Evolutionary conservation across 169 alveolate species (phyloP).

Genomic region (Plasmodium cynomolgi): DNA sequence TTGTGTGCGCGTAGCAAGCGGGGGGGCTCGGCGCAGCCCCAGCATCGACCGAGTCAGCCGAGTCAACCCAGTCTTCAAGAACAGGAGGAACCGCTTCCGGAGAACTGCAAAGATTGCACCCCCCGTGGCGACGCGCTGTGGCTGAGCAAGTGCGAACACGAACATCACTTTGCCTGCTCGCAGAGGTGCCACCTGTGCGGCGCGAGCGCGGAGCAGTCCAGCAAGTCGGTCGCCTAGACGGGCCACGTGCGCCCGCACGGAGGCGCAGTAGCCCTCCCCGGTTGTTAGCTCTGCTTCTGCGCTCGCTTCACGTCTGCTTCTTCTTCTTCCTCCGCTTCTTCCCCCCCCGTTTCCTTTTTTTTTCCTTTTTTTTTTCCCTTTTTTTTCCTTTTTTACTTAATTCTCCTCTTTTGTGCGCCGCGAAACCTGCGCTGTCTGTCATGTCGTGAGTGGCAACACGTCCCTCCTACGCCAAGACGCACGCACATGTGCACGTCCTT

Average conservation of each 20-base stretch:
- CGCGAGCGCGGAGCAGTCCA: not conserved
- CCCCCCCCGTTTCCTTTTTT: too few species aligned
- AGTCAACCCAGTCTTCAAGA: not conserved
- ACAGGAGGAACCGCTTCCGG: not conserved
- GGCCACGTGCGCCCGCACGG: not conserved
- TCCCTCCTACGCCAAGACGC: not conserved
- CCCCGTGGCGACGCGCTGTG: not conserved
- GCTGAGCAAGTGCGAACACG: conserved; percentile 40
- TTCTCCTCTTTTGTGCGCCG: not conserved
- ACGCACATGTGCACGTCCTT: not conserved
- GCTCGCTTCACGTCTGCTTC: too few species aligned
- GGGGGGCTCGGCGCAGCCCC: not conserved
- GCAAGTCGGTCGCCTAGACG: not conserved
- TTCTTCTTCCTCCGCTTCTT: too few species aligned
- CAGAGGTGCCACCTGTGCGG: conserved; percentile 26
- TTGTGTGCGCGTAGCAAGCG: not conserved
- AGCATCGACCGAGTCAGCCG: not conserved
- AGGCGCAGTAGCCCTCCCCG: too few species aligned
- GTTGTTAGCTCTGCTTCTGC: not conserved
- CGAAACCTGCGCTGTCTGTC: too few species aligned
- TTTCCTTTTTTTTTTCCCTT: too few species aligned
- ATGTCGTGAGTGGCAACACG: not conserved
- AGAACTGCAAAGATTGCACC: not conserved
- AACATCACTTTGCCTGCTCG: conserved; percentile 36
- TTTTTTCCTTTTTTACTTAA: too few species aligned